These are phyloP conservation scores for Fusarium lateritium DNA, from an alignment of 2,329 filamentous ascomycete species.

Conservation along the genomic window DNA sequence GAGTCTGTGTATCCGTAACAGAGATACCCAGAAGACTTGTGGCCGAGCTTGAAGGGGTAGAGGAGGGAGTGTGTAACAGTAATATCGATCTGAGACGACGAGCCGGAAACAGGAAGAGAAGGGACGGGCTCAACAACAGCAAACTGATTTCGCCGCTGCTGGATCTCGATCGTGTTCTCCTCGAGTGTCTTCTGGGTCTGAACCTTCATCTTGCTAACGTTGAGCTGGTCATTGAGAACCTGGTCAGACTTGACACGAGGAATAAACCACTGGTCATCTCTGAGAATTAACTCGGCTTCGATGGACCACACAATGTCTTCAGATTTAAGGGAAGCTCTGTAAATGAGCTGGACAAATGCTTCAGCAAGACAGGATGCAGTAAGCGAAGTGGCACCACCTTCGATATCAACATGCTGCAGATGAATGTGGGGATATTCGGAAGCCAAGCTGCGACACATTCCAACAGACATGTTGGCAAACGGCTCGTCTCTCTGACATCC, in stretches of 20 bases:
- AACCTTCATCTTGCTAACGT: slow-evolving; percentile 4
- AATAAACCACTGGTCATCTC: slow-evolving; percentile 2
- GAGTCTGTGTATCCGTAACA: background rate
- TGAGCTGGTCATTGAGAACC: slow-evolving; percentile 4
- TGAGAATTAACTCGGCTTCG: slow-evolving; percentile 2
- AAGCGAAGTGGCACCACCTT: background rate
- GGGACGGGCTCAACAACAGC: background rate
- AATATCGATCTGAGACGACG: background rate
- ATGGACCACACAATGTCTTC: background rate
- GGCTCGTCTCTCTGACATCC: slow-evolving; percentile 11
- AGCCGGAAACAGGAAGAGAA: background rate
- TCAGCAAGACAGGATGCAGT: background rate
- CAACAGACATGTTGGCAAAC: slow-evolving; percentile 18
- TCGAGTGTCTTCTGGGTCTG: background rate
- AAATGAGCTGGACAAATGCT: background rate
- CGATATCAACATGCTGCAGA: slow-evolving; percentile 19
- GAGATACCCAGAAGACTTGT: background rate
- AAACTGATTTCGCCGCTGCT: background rate
- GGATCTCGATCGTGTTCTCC: background rate
- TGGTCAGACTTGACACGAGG: slow-evolving; percentile 6
- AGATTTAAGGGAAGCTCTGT: slow-evolving; percentile 1
- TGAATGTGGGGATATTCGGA: slow-evolving; percentile 18
- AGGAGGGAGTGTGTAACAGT: slow-evolving; percentile 3
- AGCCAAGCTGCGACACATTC: slow-evolving; percentile 18
- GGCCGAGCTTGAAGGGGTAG: background rate